A percentile compares a stretch with the other conserved stretches of the same genome.
Evolutionary conservation across 2,329 filamentous ascomycete species (phyloP).

Genomic region (Aspergillus chevalieri): DNA sequence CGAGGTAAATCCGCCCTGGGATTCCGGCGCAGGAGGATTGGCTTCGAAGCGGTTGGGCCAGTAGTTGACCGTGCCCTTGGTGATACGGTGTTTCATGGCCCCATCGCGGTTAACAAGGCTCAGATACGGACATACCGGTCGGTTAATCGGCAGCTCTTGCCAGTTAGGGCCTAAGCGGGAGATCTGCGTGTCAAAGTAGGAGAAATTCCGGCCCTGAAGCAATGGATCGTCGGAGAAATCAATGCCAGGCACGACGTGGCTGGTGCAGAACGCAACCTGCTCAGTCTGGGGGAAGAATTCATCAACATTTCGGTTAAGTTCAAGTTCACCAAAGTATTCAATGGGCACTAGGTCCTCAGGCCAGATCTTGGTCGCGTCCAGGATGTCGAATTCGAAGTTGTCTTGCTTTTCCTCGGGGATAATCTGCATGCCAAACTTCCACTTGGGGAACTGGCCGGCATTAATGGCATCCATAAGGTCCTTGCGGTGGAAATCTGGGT

Average conservation of each 20-base stretch:
- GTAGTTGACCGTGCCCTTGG: conserved; percentile 68
- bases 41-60: conserved; percentile 68
- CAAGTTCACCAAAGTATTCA: conserved; percentile 70
- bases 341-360: conserved; percentile 71
- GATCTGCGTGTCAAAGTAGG: conserved; percentile 51
- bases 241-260: conserved; percentile 71
- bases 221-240: conserved; percentile 72
- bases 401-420: conserved; percentile 66
- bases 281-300: conserved; percentile 80
- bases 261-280: conserved; percentile 76
- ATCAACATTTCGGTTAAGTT: conserved; percentile 72
- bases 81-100: conserved; percentile 65
- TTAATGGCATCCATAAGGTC: conserved; percentile 71
- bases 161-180: conserved; percentile 67
- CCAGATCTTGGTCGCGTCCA: conserved; percentile 83
- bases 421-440: conserved; percentile 77
- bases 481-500: conserved; percentile 76
- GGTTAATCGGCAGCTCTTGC: conserved; percentile 71
- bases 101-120: conserved; percentile 74
- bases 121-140: conserved; percentile 67
- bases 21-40: conserved; percentile 54
- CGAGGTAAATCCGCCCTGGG: conserved; percentile 64
- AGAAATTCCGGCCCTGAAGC: conserved; percentile 65
- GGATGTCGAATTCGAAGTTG: conserved; percentile 77
- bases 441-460: conserved; percentile 63